Base-by-base conservation (phyloP, 2,329 filamentous ascomycete species). In the Claviceps humidiphila region DNA sequence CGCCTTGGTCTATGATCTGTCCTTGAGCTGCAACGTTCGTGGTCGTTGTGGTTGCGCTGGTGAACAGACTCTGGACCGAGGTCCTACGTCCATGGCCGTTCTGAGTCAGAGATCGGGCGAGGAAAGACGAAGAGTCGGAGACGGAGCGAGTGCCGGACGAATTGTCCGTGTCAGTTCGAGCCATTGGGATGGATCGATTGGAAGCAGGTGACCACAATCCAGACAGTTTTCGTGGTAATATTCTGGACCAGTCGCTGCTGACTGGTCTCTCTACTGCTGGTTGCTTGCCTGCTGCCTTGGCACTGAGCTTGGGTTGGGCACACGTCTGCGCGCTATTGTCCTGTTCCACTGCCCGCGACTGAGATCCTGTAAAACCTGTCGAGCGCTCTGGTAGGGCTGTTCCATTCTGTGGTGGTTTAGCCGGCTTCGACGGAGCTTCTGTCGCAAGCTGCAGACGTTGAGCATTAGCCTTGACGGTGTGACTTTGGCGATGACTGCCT, bases 201-300 rank as follows among this genome's bases (percentile, higher is more conserved):
- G 53, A 55, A 22, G 42, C 34, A 16, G 51, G 51, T 7, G 53
- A 53, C 22, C 43, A 34, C 51, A 53, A 17, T 13, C 47, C 53
- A 20, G 34, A 40, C 4, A 48, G 30, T 17, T 46, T 46, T 49
- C 51, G 51, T 20, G 51, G 55, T 6, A 41, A 42, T 8, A 49
- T 26, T 43, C 52, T 55, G 17, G 58, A 57, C 42, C 45, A 56
- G 26, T 59, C 53, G 8, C 56, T 52, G n/a, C 51, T 53, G 4
- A 53, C 42, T 40, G 53, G 59, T 49, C 53, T 50, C 7, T 57
- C 53, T 11, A 57, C 57, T 5, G 58, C 66, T 9, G 73, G 72
- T 47, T 68, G 71, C 55, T 79, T 79, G 3, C 74, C 76, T 11
- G 70, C 67, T 22, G 73, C 70, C 58, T 76, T 78, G 16, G 68